Conservation (phyloP, 805 yeast species). For the Trichomonascus vanleenenianus region DNA sequence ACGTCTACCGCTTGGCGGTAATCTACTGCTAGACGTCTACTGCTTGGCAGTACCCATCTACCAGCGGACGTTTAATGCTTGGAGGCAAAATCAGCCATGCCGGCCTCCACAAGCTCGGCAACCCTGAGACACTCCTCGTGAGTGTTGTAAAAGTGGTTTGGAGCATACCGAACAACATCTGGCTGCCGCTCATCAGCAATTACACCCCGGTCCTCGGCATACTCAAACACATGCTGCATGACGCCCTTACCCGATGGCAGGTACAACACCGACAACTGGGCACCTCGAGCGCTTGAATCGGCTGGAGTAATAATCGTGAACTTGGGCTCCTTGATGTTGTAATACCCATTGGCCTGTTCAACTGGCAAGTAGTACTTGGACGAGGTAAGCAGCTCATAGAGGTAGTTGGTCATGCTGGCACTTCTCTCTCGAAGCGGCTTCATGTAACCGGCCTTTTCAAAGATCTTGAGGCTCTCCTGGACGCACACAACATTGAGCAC, state of each 20-base stretch:
- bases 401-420: conserved; percentile 45
- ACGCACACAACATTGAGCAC: conserved; percentile 77
- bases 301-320: conserved; percentile 72
- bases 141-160: conserved; percentile 75
- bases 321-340: conserved; percentile 25
- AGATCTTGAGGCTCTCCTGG: conserved; percentile 55
- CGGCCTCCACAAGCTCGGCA: conserved; percentile 37
- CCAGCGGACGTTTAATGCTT: neutral
- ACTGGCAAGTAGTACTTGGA: conserved; percentile 41
- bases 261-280: conserved; percentile 75
- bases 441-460: conserved; percentile 59
- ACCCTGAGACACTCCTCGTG: conserved; percentile 53
- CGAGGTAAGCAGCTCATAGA: conserved; percentile 40
- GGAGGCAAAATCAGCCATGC: conserved; percentile 1
- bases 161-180: conserved; percentile 83
- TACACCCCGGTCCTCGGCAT: conserved; percentile 49
- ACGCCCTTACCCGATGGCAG: conserved; percentile 40
- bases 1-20: neutral
- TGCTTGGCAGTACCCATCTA: neutral
- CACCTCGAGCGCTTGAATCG: conserved; percentile 55
- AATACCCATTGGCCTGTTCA: conserved; percentile 13
- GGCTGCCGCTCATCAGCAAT: conserved; percentile 88
- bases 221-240: conserved; percentile 54
- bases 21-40: neutral
- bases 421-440: conserved; percentile 48